Evolutionary conservation across 805 yeast genomes (phyloP).

Genomic region (Sungouiozyma intestinalis): DNA sequence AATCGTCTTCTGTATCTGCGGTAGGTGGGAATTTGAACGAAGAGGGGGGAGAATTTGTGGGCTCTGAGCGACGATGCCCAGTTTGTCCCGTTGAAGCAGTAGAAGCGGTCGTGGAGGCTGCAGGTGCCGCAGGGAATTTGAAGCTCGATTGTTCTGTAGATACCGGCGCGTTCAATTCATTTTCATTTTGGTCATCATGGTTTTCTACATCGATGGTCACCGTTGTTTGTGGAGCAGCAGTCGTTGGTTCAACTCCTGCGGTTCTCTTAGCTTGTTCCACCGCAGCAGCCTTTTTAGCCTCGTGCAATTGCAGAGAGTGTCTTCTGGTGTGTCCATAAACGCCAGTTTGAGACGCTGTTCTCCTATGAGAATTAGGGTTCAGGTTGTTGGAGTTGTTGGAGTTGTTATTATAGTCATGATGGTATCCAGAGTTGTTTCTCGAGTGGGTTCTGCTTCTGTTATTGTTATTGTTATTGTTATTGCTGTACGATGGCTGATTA

Average conservation of each 20-base stretch:
- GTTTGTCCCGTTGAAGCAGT: neutral
- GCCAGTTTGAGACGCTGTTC: conserved; percentile 37
- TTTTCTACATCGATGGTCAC: conserved; percentile 1
- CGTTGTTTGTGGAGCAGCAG: conserved; percentile 1
- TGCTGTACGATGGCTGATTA: conserved; percentile 1
- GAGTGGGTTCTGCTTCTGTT: conserved; percentile 29
- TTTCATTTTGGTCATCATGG: neutral
- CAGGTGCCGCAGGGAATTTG: conserved; percentile 29
- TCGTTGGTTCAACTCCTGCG: conserved; percentile 11
- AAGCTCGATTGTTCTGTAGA: conserved; percentile 14
- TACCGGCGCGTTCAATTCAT: conserved; percentile 4
- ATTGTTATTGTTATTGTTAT: conserved; percentile 6
- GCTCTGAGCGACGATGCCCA: conserved; percentile 14
- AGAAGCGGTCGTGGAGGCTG: conserved; percentile 6
- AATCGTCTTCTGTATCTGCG: conserved; percentile 17
- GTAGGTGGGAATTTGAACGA: conserved; percentile 51
- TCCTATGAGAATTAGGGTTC: conserved; percentile 31
- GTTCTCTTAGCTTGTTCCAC: conserved; percentile 67
- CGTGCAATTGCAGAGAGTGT: conserved; percentile 83
- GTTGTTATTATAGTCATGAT: conserved; percentile 11
- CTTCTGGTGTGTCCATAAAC: conserved; percentile 75
- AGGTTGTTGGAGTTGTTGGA: conserved; percentile 7
- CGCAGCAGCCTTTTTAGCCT: conserved; percentile 96
- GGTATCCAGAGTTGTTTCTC: conserved; percentile 28
- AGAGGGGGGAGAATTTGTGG: conserved; percentile 34